A percentile compares a stretch with the other conserved stretches of the same genome.
phyloP scores from a whole-genome alignment of 495 filamentous ascomycete species.

The Astrothelium macrocarpum region DNA sequence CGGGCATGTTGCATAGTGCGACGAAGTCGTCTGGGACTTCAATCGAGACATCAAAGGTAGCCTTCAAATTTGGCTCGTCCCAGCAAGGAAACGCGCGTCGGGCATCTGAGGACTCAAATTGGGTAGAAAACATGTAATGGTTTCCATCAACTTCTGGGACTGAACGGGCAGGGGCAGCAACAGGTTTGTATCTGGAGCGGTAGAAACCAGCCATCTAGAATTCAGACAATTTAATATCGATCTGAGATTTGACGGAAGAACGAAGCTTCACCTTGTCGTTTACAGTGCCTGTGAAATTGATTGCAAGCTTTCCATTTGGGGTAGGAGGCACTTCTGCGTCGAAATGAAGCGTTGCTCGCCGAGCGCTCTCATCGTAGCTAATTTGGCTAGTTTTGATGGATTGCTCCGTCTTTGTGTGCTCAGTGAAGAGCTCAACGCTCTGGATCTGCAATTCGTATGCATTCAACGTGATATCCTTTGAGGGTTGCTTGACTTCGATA shows the following conservation, averaged over 20 bases:
- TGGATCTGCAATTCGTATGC: constrained; percentile 53
- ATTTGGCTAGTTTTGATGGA: constrained; percentile 53
- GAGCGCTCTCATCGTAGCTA: constrained; percentile 66
- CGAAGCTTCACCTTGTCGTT: constrained; percentile 52
- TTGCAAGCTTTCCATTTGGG: constrained; percentile 51
- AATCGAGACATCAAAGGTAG: constrained; percentile 85
- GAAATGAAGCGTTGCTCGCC: constrained; percentile 69
- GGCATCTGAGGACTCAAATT: constrained; percentile 95
- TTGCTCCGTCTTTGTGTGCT: constrained; percentile 40
- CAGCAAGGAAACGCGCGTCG: constrained; percentile 93
- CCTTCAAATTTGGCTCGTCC: constrained; percentile 94
- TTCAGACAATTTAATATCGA: too few relatives aligned
- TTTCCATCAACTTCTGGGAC: constrained; percentile 70
- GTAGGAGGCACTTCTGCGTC: constrained; percentile 52
- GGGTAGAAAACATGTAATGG: constrained; percentile 74
- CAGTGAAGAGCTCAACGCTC: constrained; percentile 38
- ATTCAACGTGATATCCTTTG: constrained; percentile 69
- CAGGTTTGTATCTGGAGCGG: constrained; percentile 84
- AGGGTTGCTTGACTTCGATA: constrained; percentile 49
- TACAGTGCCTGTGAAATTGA: constrained; percentile 76
- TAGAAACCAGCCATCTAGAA: constrained; percentile 78
- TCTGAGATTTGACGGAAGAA: constrained; percentile 2
- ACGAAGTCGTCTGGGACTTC: constrained; percentile 79
- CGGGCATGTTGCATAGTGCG: constrained; percentile 91
- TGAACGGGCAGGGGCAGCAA: constrained; percentile 53